phyloP scores from a whole-genome alignment of 441 rosid genomes.

The Isatis lusitanica region DNA sequence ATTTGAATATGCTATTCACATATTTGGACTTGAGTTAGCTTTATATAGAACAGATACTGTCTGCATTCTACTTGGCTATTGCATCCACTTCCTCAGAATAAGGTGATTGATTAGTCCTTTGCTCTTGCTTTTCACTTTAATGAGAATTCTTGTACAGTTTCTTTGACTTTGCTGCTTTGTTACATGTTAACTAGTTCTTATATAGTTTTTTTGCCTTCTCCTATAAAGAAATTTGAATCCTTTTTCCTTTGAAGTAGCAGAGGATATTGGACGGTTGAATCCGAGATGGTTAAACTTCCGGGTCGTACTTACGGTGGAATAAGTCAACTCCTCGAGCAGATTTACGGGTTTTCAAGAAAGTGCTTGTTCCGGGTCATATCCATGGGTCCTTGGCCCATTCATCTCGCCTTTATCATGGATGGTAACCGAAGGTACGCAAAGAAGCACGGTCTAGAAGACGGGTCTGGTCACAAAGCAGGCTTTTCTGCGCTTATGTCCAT shows the following conservation, averaged over 20 bases:
- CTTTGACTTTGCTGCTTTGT: not conserved
- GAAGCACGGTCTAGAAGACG: slow-evolving; percentile 49
- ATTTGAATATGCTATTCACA: too few species aligned
- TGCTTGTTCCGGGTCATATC: slow-evolving; percentile 53
- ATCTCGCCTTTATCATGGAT: slow-evolving; percentile 85
- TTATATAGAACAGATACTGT: not conserved
- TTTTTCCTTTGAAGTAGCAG: not conserved
- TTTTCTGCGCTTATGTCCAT: slow-evolving; percentile 53
- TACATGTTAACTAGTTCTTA: not conserved
- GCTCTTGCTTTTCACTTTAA: not conserved
- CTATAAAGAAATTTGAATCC: not conserved
- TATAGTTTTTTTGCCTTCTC: too few species aligned
- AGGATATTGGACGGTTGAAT: slow-evolving; percentile 8
- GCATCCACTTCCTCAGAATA: slow-evolving; percentile 1
- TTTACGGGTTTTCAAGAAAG: slow-evolving; percentile 44
- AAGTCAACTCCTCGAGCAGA: slow-evolving; percentile 33
- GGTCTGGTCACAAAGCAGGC: slow-evolving; percentile 75
- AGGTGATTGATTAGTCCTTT: slow-evolving; percentile 1
- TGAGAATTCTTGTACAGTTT: not conserved
- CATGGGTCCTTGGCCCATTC: slow-evolving; percentile 61
- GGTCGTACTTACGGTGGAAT: not conserved
- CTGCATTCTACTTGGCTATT: not conserved
- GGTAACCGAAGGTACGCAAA: slow-evolving; percentile 84
- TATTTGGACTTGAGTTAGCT: not conserved
- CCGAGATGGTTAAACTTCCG: slow-evolving; percentile 14